Percentiles rank a stretch among this genome's conserved stretches.
These are phyloP conservation scores for Collariella sp. DNA, from an alignment of 495 filamentous ascomycete genomes.

Conservation along the genomic window DNA sequence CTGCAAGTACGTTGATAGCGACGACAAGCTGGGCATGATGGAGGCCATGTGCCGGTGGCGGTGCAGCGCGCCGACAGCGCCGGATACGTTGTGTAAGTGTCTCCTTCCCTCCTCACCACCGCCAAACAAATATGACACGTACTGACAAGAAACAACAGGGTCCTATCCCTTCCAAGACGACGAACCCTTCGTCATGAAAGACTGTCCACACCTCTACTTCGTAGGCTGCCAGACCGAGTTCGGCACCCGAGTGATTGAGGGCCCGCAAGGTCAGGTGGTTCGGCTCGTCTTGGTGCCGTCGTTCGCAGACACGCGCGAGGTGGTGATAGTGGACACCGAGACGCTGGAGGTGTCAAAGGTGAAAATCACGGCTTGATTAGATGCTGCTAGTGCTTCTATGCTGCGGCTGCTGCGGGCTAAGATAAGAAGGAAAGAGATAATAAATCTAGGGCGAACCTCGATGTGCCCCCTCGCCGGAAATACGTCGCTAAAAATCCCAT, in stretches of 20 bases:
- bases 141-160: slow-evolving; percentile 46
- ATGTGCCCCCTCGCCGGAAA: not conserved
- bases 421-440: not conserved
- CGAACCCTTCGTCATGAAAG: slow-evolving; percentile 74
- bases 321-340: slow-evolving; percentile 81
- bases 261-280: slow-evolving; percentile 56
- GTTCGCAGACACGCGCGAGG: slow-evolving; percentile 69
- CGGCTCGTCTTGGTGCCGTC: slow-evolving; percentile 70
- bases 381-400: not conserved
- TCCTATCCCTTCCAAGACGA: slow-evolving; percentile 88
- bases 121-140: not conserved
- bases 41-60: slow-evolving; percentile 89
- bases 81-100: slow-evolving; percentile 84
- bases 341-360: slow-evolving; percentile 71
- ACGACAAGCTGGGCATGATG: slow-evolving; percentile 75
- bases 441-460: not conserved
- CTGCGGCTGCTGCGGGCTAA: too few relatives aligned
- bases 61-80: slow-evolving; percentile 85
- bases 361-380: slow-evolving; percentile 28
- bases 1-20: slow-evolving; percentile 73
- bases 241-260: slow-evolving; percentile 58
- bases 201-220: slow-evolving; percentile 87
- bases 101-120: not conserved
- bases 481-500: not conserved
- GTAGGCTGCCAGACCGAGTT: slow-evolving; percentile 81